phyloP scores from a whole-genome alignment of 352 stramenopile species.

The Globisporangium paroecandrum region DNA sequence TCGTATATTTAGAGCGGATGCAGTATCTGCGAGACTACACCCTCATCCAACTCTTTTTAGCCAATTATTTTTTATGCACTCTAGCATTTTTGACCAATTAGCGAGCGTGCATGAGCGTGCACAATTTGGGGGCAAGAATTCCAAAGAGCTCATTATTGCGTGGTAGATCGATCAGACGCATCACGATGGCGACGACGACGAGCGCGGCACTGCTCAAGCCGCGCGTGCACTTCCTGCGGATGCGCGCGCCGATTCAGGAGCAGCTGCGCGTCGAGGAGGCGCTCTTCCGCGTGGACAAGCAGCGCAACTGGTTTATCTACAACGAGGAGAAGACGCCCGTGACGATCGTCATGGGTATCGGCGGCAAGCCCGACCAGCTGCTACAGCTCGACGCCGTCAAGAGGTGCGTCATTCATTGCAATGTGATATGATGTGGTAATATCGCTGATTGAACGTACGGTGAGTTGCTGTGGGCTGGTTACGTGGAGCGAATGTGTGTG shows the following conservation, averaged over 20 bases:
- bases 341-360: slow-evolving; percentile 95
- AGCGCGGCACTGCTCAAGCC: slow-evolving; percentile 33
- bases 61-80: no score
- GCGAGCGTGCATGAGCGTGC: no score
- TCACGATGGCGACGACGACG: background rate
- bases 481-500: background rate
- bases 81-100: no score
- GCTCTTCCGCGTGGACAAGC: slow-evolving; percentile 86
- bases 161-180: background rate
- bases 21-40: no score
- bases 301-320: slow-evolving; percentile 82
- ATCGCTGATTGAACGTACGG: background rate
- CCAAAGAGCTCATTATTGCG: slow-evolving; percentile 3
- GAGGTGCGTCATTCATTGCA: slow-evolving; percentile 26
- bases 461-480: background rate
- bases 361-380: slow-evolving; percentile 90
- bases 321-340: slow-evolving; percentile 62
- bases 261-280: slow-evolving; percentile 92
- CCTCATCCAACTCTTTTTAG: no score
- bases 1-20: background rate
- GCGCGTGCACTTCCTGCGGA: slow-evolving; percentile 63
- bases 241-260: slow-evolving; percentile 68
- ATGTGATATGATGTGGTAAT: background rate
- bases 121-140: background rate
- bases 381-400: slow-evolving; percentile 85